Base-by-base conservation (phyloP, 2,329 filamentous ascomycete species). In the Nemania serpens region DNA sequence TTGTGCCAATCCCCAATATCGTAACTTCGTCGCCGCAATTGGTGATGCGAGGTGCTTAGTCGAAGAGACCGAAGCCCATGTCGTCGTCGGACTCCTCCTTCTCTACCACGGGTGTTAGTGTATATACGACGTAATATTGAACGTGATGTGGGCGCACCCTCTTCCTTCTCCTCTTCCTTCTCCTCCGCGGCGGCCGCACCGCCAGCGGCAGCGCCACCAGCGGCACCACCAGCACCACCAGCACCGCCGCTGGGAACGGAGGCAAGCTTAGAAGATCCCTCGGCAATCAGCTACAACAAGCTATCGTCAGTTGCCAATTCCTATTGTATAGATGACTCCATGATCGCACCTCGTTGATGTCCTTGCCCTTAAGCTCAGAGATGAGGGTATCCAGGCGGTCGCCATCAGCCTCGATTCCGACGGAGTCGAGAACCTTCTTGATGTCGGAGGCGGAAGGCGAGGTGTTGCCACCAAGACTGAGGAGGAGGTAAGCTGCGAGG, bases 401-500 rank as follows among this genome's bases (percentile, higher is more conserved):
- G 67, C 84, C 80, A 74, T 98, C 95, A 72, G 91, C 90, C 84
- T 99, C 95, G 71, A 97, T 93, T 75, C 95, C 95, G 77, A 98
- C 95, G 72, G 94, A 91, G 76, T 88, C 87, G 78, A 99, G 91
- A 75, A 99, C 93, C 67, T 76, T 78, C 85, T 91, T 95, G 87
- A 99, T 83, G 78, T 98, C 93, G 71, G 81, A 80, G 75, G 91
- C 91, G 69, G 91, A 93, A 74, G 95, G 95, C 69, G 88, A 88
- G 84, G 86, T 80, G 88, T 97, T 98, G 83, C 95, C 95, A 79
- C 87, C 94, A 74, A 98, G 90, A 84, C 84, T 83, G 81, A 98
- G 91, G 78, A 99, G 94, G 78, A 99, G 93, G 88, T 96, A 98
- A 79, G 95, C 94, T 79, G 95, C 95, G 85, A 99, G 90, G 85